Conservation (phyloP, 192 early-diverging fungal genomes). For the Podila epigama region DNA sequence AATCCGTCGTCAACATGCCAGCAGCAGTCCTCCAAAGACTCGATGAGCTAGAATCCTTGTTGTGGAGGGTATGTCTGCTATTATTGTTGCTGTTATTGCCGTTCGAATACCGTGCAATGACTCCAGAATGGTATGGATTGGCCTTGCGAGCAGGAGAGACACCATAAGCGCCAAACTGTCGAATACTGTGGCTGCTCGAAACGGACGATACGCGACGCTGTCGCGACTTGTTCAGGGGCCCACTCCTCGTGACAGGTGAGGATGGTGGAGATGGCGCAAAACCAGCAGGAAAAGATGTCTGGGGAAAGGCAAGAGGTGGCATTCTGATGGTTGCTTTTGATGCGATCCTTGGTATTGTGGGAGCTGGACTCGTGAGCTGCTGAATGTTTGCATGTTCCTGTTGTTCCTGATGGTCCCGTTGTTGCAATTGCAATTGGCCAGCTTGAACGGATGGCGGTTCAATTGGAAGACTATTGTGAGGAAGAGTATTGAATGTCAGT, state of each 20-base stretch:
- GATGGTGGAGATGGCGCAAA: conserved; percentile 10
- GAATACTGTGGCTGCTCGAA: conserved; percentile 45
- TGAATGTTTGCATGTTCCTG: neutral
- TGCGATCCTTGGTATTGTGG: neutral
- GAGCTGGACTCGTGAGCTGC: too few relatives aligned
- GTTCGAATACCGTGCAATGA: conserved; percentile 36
- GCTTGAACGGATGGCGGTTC: too few relatives aligned
- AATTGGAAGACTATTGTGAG: too few relatives aligned
- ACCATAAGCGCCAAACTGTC: conserved; percentile 41
- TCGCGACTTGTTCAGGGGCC: conserved; percentile 16
- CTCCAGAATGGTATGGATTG: conserved; percentile 42
- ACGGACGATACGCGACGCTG: conserved; percentile 46
- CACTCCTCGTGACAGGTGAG: conserved; percentile 3
- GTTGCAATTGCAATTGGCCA: too few relatives aligned
- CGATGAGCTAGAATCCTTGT: conserved; percentile 25
- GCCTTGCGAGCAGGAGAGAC: conserved; percentile 40
- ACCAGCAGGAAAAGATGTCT: conserved; percentile 18
- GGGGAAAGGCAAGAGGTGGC: conserved; percentile 1
- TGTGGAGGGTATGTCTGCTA: conserved; percentile 33
- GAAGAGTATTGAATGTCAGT: too few relatives aligned
- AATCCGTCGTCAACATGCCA: too few relatives aligned
- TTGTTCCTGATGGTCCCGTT: too few relatives aligned
- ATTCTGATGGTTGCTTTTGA: neutral
- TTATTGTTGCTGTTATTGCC: too few relatives aligned
- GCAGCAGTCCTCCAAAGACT: conserved; percentile 18